These are phyloP conservation scores for Pseudogymnoascus sp. DNA, from an alignment of 2,329 filamentous ascomycete genomes.

Conservation along the genomic window DNA sequence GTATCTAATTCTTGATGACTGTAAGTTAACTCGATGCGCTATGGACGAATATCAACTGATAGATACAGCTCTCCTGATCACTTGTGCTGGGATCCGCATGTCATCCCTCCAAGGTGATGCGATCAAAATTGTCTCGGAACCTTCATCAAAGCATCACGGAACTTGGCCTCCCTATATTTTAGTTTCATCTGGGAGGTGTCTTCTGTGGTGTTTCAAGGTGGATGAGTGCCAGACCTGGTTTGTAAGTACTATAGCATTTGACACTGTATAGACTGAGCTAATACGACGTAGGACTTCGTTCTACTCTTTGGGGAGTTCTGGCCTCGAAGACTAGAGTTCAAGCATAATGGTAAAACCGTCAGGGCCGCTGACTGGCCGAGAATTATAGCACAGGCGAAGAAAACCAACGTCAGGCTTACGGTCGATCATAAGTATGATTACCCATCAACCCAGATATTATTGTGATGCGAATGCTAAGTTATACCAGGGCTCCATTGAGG, in stretches of 20 bases:
- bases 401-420: constrained; percentile 16
- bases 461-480: not conserved
- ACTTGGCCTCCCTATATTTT: constrained; percentile 26
- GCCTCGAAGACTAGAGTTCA: constrained; percentile 35
- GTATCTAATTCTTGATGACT: constrained; percentile 39
- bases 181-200: constrained; percentile 30
- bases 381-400: constrained; percentile 20
- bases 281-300: constrained; percentile 29
- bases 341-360: constrained; percentile 27
- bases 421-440: constrained; percentile 18
- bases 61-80: constrained; percentile 31
- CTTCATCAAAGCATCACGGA: constrained; percentile 20
- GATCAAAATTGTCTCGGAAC: constrained; percentile 28
- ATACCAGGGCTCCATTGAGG: not conserved
- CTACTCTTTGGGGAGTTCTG: constrained; percentile 39
- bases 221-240: constrained; percentile 40
- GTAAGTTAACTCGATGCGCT: constrained; percentile 25
- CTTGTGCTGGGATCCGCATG: constrained; percentile 35
- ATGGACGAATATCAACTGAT: not conserved
- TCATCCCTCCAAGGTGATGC: constrained; percentile 29
- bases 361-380: constrained; percentile 23
- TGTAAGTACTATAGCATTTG: constrained; percentile 28
- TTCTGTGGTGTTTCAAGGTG: constrained; percentile 34
- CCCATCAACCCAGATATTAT: not conserved
- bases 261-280: not conserved